Evolutionary conservation across 768 basidiomycete species (phyloP).

Genomic region (Tulasnella sp.): DNA sequence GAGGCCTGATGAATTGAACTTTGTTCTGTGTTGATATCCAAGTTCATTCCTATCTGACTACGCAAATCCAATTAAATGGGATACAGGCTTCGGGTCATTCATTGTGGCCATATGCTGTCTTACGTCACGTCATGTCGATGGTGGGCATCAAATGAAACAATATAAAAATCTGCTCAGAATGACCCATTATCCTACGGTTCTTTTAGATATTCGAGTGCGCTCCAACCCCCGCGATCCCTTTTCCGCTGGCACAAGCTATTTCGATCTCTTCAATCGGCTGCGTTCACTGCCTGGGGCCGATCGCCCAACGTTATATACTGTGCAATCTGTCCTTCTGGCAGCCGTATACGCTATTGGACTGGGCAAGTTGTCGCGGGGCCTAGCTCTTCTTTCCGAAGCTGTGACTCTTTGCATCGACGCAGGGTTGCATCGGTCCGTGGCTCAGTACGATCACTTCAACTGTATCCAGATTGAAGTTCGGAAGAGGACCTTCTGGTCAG

Average conservation of each 20-base stretch:
- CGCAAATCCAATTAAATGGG: constrained; percentile 90
- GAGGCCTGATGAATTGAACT: constrained; percentile 22
- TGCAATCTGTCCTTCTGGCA: constrained; percentile 84
- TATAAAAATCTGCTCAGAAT: background rate
- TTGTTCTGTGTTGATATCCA: background rate
- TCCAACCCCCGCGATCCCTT: constrained; percentile 70
- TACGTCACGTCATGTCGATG: constrained; percentile 85
- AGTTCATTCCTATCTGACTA: constrained; percentile 51
- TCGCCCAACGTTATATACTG: constrained; percentile 80
- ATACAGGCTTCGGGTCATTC: constrained; percentile 88
- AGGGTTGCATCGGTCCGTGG: constrained; percentile 77
- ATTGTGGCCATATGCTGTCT: constrained; percentile 89
- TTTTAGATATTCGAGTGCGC: constrained; percentile 44
- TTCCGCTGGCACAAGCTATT: constrained; percentile 86
- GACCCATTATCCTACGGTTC: background rate
- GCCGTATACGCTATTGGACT: constrained; percentile 87
- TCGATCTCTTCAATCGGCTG: constrained; percentile 75
- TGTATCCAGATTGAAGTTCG: constrained; percentile 83
- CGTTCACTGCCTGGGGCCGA: constrained; percentile 85
- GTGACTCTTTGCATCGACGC: constrained; percentile 81
- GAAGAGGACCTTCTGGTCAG: constrained; percentile 90
- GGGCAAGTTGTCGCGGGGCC: constrained; percentile 78
- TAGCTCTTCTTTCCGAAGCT: constrained; percentile 74
- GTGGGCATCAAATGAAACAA: constrained; percentile 33
- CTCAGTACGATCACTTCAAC: constrained; percentile 74